Evolutionary conservation across 1,284 basidiomycete genomes (phyloP), one percentile per base, ranked within the genome.

Genomic region (Mycena sp.): DNA sequence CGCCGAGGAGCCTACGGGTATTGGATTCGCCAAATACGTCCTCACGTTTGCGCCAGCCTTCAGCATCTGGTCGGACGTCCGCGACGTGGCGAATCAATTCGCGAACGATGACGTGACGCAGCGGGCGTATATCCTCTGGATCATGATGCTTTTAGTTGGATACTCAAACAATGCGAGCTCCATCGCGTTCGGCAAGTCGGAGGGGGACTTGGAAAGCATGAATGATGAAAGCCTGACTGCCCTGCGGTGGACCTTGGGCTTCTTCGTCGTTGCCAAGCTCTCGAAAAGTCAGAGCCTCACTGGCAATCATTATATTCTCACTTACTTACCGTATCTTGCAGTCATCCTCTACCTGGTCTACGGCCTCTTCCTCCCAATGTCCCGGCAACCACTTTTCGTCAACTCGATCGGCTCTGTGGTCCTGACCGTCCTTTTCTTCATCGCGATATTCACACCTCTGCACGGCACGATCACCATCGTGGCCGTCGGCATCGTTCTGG

Each of bases 91-190:
- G 23, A 80, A 80, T 52, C 61, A 61, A 26, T 67, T 44, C 29
- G 19, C 61, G n/a, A 63, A 63, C 41, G 64, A 66, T 48, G 64
- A 80, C 65, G 73, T 78, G 40, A 68, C 76, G 1, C 77, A 79
- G 58, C 72, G 78, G 1, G 23, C 72, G 2, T 77, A 76, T 68
- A 71, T 80, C 21, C 69, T 79, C 0, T 67, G 71, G 67, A 76
- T 73, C n/a, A 79, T 78, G 76, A 67, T 72, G 16, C 65, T 73
- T 4, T 67, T 74, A 4, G 65, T 74, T 26, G 78, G 78, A 21
- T 80, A 80, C 69, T 70, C 75, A 1, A 75, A 70, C 44, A 80
- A 78, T 60, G 78, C 78, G 9, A 72, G 73, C 16, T 72, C 76
- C 1, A 78, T 79, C 49, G 67, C 74, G 50, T 56, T 67, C 12